Percentiles rank a stretch among this genome's conserved stretches.
phyloP scores from a whole-genome alignment of 2,329 filamentous ascomycete species.

The Emericellopsis cladophorae region DNA sequence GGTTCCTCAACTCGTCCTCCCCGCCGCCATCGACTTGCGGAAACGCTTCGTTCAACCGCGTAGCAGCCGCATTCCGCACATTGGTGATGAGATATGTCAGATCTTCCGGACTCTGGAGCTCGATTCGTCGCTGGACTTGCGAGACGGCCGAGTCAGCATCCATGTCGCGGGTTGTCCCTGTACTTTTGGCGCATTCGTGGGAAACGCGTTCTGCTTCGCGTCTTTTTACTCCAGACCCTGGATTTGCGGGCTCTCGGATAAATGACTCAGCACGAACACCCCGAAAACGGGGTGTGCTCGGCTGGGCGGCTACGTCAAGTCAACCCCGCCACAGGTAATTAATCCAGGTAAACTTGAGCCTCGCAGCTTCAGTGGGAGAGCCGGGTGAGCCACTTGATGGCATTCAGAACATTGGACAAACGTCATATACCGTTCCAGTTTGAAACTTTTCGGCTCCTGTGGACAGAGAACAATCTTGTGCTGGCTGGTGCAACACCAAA shows the following conservation, averaged over 20 bases:
- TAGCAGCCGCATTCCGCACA: conserved; percentile 53
- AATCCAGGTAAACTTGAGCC: too few relatives aligned
- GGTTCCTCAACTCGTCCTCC: conserved; percentile 43
- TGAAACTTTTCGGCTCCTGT: too few relatives aligned
- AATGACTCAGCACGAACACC: not conserved
- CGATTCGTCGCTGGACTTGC: conserved; percentile 56
- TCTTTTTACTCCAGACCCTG: not conserved
- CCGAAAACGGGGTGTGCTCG: too few relatives aligned
- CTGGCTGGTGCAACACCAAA: too few relatives aligned
- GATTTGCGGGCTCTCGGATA: not conserved
- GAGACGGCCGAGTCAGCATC: conserved; percentile 19
- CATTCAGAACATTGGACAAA: too few relatives aligned
- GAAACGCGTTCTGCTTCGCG: not conserved
- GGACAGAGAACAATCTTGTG: too few relatives aligned
- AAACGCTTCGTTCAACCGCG: conserved; percentile 55
- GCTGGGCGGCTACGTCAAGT: too few relatives aligned
- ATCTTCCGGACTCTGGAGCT: conserved; percentile 66
- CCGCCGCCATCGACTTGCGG: conserved; percentile 43
- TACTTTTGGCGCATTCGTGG: too few relatives aligned
- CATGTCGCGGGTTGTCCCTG: conserved; percentile 11
- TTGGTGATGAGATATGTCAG: conserved; percentile 58
- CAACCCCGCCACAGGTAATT: too few relatives aligned
- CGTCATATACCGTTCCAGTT: too few relatives aligned
- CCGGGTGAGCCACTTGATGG: too few relatives aligned
- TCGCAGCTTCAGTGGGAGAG: too few relatives aligned